Evolutionary conservation across 805 yeast genomes (phyloP).

Genomic region (Kodamaea jinghongensis): DNA sequence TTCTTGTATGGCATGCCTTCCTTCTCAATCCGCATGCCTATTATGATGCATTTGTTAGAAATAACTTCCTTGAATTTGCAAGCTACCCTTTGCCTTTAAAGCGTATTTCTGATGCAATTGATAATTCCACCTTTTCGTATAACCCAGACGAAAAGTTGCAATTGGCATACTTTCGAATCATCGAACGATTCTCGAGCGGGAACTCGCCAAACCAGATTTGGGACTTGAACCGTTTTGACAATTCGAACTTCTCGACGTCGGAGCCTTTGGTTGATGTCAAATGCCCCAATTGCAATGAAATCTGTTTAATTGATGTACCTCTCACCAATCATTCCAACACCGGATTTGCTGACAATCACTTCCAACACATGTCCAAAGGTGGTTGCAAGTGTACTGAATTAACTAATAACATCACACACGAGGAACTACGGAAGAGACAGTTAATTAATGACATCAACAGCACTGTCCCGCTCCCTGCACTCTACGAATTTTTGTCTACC

Average conservation of each 20-base stretch:
- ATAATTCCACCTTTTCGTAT: conserved; percentile 12
- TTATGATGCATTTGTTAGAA: conserved; percentile 16
- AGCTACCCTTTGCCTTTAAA: conserved; percentile 19
- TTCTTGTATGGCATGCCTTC: conserved; percentile 25
- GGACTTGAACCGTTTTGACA: conserved; percentile 5
- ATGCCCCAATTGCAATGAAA: conserved; percentile 15
- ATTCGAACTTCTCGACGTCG: conserved; percentile 4
- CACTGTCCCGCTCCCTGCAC: conserved; percentile 8
- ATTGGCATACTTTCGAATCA: conserved; percentile 9
- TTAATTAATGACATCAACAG: conserved; percentile 13
- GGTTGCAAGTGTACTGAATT: conserved; percentile 1
- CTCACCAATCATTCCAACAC: conserved; percentile 9
- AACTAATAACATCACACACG: conserved; percentile 15
- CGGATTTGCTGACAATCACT: conserved; percentile 16
- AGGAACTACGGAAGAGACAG: conserved; percentile 20
- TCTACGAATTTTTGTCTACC: conserved; percentile 11
- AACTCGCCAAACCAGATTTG: conserved; percentile 4
- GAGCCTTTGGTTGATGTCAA: conserved; percentile 10
- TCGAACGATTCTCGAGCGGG: conserved; percentile 4
- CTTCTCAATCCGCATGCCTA: conserved; percentile 17
- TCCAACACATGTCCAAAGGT: conserved; percentile 4
- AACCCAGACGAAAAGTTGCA: conserved; percentile 9
- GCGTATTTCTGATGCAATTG: conserved; percentile 10
- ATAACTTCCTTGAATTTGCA: conserved; percentile 15
- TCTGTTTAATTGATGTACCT: conserved; percentile 11